Evolutionary conservation across 1,139 yeast genomes (phyloP).

Genomic region (Saccharomycopsis hybrid): DNA sequence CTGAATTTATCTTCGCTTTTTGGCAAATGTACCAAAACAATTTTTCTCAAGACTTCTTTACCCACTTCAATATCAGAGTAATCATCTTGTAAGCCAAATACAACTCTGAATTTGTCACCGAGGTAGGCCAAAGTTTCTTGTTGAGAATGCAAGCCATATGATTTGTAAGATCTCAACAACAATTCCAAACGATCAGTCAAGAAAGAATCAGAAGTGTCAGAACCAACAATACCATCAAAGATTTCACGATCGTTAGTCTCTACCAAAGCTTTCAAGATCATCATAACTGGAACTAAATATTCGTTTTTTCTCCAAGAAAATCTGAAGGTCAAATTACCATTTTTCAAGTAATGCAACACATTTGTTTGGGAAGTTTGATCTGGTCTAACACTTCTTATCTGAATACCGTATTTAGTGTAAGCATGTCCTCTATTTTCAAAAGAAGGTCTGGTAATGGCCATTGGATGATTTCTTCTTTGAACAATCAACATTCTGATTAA

Average conservation of each 20-base stretch:
- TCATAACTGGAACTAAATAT: conserved; percentile 85
- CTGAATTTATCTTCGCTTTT: conserved; percentile 74
- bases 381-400: conserved; percentile 88
- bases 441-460: conserved; percentile 95
- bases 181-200: conserved; percentile 97
- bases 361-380: conserved; percentile 98
- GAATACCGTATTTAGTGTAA: conserved; percentile 87
- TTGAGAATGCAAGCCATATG: conserved; percentile 69
- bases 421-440: conserved; percentile 91
- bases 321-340: conserved; percentile 94
- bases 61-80: conserved; percentile 89
- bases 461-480: conserved; percentile 95
- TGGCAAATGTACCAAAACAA: conserved; percentile 83
- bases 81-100: conserved; percentile 84
- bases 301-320: conserved; percentile 97
- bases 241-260: conserved; percentile 93
- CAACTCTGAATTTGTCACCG: conserved; percentile 94
- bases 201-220: conserved; percentile 82
- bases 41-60: conserved; percentile 68
- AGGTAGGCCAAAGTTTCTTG: conserved; percentile 86
- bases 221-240: conserved; percentile 91
- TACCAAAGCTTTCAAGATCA: conserved; percentile 83
- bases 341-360: conserved; percentile 88
- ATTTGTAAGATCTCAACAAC: conserved; percentile 79
- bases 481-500: conserved; percentile 95